Percentiles rank a stretch among this genome's conserved stretches.
Conservation (phyloP, 1,139 yeast genomes). For the Nadsonia starkeyi-henricii region DNA sequence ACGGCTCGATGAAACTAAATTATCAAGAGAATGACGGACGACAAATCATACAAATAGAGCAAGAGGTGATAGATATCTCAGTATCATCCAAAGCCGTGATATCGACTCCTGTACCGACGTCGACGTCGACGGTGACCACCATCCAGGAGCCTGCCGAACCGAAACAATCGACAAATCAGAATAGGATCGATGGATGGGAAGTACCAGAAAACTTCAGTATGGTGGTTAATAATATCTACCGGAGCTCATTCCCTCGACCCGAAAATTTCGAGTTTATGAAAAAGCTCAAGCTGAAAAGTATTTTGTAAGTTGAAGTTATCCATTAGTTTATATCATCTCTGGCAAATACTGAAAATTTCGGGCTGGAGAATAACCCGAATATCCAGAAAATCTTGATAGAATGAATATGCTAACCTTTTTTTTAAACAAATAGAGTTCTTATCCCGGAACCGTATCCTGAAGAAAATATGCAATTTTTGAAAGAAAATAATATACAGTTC, state of each 20-base stretch:
- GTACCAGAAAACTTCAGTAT: constrained; percentile 81
- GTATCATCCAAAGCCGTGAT: too few relatives aligned
- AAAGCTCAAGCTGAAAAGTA: constrained; percentile 50
- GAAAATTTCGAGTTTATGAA: constrained; percentile 63
- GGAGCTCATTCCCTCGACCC: constrained; percentile 81
- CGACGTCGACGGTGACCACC: too few relatives aligned
- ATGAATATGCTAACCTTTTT: not conserved
- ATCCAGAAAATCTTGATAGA: too few relatives aligned
- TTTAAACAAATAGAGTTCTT: constrained; percentile 35
- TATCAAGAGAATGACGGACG: too few relatives aligned
- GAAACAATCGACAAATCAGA: too few relatives aligned
- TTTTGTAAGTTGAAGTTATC: constrained; percentile 29
- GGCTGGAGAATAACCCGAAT: too few relatives aligned
- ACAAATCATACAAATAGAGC: too few relatives aligned
- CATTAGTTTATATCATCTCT: not conserved
- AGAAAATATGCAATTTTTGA: constrained; percentile 52
- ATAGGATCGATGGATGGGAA: constrained; percentile 3
- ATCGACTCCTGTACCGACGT: too few relatives aligned
- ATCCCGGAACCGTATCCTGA: constrained; percentile 87
- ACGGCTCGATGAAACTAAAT: too few relatives aligned
- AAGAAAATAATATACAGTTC: constrained; percentile 45
- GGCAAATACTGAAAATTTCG: too few relatives aligned
- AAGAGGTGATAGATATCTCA: too few relatives aligned
- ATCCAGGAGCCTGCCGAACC: too few relatives aligned
- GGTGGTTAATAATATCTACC: constrained; percentile 64